Evolutionary conservation across 2,329 filamentous ascomycete species (phyloP), one percentile per base, ranked within the genome.

Genomic region (Phyllosticta paracitricarpa): DNA sequence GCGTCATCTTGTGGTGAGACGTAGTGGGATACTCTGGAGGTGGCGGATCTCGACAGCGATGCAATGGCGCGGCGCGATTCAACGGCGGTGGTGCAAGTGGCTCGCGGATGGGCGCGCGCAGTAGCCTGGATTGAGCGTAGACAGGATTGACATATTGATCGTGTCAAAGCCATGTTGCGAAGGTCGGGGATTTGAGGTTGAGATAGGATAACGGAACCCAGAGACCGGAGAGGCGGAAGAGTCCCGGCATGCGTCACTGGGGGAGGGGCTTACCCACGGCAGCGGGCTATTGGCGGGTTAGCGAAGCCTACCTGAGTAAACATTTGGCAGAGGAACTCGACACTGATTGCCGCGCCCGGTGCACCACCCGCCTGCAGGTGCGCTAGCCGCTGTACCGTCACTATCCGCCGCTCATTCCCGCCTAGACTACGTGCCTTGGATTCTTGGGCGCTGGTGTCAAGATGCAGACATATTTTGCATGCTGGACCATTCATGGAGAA

Each of bases 121-220:
- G 60, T 52, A 14, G 9, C 28, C 10, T 62, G 60, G 51, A 58
- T 55, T 2, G 60, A 61, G 17, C 71, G 68, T 54, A 73, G 62
- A 64, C 71, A 75, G 14, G 68, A 69, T 1, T 65, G 55, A 63
- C 72, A 74, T 63, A 72, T 66, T 6, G 64, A 67, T 26, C 64
- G 67, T 51, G 68, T 53, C n/a, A 69, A 66, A 4, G 68, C 60
- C 62, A 64, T 64, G 22, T 51, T 30, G 51, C 55, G 40, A 17
- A n/a, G 54, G 25, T 22, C 54, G 55, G 57, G 59, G 55, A 28
- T 12, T 54, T 14, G 52, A 26, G 22, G 52, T 54, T 25, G 52
- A 25, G 52, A 28, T 25, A 12, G 52, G 52, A 19, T 54, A 28
- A 25, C 52, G 52, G 52, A 22, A 17, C 9, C 52, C 22, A 54